Conservation (phyloP, 2,329 filamentous ascomycete species). For the Stagonosporopsis rhizophila region DNA sequence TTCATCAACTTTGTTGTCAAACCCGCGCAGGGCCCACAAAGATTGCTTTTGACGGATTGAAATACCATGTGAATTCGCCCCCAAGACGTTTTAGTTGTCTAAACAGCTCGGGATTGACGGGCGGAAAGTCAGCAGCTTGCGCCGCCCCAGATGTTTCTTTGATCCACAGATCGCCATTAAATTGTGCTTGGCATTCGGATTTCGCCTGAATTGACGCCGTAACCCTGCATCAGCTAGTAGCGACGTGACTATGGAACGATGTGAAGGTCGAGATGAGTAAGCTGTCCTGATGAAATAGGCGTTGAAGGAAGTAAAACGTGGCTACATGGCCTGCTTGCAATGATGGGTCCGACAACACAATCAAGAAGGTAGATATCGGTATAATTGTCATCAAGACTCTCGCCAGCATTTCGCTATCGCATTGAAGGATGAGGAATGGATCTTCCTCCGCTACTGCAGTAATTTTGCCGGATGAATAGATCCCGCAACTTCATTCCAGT, state of each 20-base stretch:
- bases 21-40: slow-evolving; percentile 4
- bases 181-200: slow-evolving; percentile 12
- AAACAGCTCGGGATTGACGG: slow-evolving; percentile 2
- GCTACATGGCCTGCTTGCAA: not conserved
- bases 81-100: not conserved
- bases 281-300: not conserved
- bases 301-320: not conserved
- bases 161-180: slow-evolving; percentile 24
- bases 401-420: not conserved
- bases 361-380: not conserved
- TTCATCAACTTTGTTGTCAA: slow-evolving; percentile 4
- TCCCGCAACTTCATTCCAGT: slow-evolving; percentile 8
- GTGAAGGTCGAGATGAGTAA: slow-evolving; percentile 4
- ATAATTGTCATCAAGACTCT: not conserved
- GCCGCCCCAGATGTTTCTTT: slow-evolving; percentile 16
- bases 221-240: slow-evolving; percentile 10
- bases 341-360: not conserved
- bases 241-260: slow-evolving; percentile 1
- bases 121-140: slow-evolving; percentile 11
- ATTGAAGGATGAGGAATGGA: slow-evolving; percentile 8
- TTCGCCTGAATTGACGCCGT: slow-evolving; percentile 9
- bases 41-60: not conserved
- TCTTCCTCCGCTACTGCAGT: slow-evolving; percentile 10
- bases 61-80: not conserved
- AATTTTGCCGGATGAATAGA: slow-evolving; percentile 9